Percentiles rank a stretch among this genome's conserved stretches.
Conservation (phyloP, 2,329 filamentous ascomycete genomes). For the Clonostachys chloroleuca region DNA sequence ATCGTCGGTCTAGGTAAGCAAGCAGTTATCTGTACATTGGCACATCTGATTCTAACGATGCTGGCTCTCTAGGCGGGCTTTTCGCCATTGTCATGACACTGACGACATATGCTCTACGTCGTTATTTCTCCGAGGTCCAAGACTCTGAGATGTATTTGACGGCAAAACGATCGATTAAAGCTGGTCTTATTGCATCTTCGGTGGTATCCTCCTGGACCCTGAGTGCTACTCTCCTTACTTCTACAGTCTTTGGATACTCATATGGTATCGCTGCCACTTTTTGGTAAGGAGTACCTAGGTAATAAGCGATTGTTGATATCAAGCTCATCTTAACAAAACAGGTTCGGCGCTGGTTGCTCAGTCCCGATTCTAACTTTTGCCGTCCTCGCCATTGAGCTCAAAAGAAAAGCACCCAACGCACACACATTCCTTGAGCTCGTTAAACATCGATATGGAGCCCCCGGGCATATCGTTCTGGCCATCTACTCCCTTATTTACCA, state of each 20-base stretch:
- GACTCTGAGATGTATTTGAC: slow-evolving; percentile 93
- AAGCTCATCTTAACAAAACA: too few species aligned
- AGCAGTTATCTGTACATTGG: too few species aligned
- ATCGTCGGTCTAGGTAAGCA: too few species aligned
- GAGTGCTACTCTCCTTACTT: slow-evolving; percentile 80
- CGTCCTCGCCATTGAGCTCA: slow-evolving; percentile 61
- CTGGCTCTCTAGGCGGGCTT: too few species aligned
- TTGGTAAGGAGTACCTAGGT: slow-evolving; percentile 30
- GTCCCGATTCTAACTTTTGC: slow-evolving; percentile 88
- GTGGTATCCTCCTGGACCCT: slow-evolving; percentile 95
- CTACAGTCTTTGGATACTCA: slow-evolving; percentile 69
- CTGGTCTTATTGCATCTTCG: slow-evolving; percentile 79
- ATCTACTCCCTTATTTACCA: slow-evolving; percentile 81
- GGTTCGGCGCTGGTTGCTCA: slow-evolving; percentile 61
- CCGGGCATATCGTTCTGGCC: slow-evolving; percentile 74
- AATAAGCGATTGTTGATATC: too few species aligned
- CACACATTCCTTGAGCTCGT: slow-evolving; percentile 84
- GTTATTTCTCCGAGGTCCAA: slow-evolving; percentile 56
- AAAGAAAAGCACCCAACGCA: slow-evolving; percentile 75
- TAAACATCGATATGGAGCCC: slow-evolving; percentile 68
- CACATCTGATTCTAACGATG: too few species aligned
- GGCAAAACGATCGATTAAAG: slow-evolving; percentile 83
- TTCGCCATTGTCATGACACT: too few species aligned
- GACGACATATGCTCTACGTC: too few species aligned
- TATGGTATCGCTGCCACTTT: slow-evolving; percentile 38